These are phyloP conservation scores for Hypoxylon sp. DNA, from an alignment of 2,329 filamentous ascomycete genomes.

Conservation along the genomic window DNA sequence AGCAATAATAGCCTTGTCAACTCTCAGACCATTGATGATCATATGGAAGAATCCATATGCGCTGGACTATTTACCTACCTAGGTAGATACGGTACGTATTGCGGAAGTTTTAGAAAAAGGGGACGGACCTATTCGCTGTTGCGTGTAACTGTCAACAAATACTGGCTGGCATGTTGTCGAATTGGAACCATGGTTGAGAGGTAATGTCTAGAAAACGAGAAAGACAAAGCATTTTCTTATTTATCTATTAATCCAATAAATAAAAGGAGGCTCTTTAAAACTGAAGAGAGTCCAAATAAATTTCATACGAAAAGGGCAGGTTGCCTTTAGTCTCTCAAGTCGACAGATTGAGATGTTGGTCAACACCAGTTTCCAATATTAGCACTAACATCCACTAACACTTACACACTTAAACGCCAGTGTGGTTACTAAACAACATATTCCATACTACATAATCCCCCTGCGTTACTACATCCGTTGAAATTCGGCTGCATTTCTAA, in stretches of 20 bases:
- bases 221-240: slow-evolving; percentile 30
- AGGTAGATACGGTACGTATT: slow-evolving; percentile 21
- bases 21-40: slow-evolving; percentile 27
- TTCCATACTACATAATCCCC: slow-evolving; percentile 13
- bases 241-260: slow-evolving; percentile 29
- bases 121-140: slow-evolving; percentile 33
- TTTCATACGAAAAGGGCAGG: slow-evolving; percentile 19
- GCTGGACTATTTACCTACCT: slow-evolving; percentile 27
- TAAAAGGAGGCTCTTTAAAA: slow-evolving; percentile 36
- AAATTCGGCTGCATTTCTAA: slow-evolving; percentile 35
- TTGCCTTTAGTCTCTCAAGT: slow-evolving; percentile 5
- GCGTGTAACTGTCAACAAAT: slow-evolving; percentile 29
- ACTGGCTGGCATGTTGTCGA: slow-evolving; percentile 32
- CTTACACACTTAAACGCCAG: slow-evolving; percentile 20
- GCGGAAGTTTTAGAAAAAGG: slow-evolving; percentile 22
- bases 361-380: slow-evolving; percentile 39
- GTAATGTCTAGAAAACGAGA: slow-evolving; percentile 35
- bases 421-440: slow-evolving; percentile 2
- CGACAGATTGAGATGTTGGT: slow-evolving; percentile 13
- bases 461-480: slow-evolving; percentile 20
- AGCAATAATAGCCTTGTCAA: slow-evolving; percentile 8
- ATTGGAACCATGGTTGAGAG: slow-evolving; percentile 29
- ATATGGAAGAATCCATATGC: slow-evolving; percentile 37
- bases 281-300: slow-evolving; percentile 14
- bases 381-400: slow-evolving; percentile 33